These are phyloP conservation scores for Starmerella bombicola DNA, from an alignment of 805 yeast species.

Conservation along the genomic window DNA sequence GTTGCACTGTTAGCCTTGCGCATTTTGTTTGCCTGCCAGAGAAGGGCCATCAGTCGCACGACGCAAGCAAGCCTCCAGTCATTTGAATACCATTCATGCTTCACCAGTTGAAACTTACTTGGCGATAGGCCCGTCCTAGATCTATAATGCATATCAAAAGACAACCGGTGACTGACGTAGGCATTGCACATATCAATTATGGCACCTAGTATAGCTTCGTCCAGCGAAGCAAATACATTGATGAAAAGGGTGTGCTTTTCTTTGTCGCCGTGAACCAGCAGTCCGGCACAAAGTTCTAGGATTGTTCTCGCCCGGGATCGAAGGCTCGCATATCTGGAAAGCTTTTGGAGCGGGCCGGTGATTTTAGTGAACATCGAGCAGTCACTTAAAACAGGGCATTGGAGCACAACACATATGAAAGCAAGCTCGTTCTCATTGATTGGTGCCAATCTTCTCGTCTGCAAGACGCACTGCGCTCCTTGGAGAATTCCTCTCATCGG, in stretches of 20 bases:
- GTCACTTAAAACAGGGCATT: slow-evolving; percentile 22
- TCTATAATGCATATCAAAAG: slow-evolving; percentile 28
- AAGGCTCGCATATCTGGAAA: slow-evolving; percentile 22
- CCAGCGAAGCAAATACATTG: slow-evolving; percentile 31
- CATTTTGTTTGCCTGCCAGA: slow-evolving; percentile 40
- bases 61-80: slow-evolving; percentile 76
- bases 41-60: slow-evolving; percentile 43
- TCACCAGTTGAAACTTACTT: slow-evolving; percentile 13
- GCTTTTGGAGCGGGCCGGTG: slow-evolving; percentile 25
- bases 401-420: slow-evolving; percentile 20
- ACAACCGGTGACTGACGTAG: slow-evolving; percentile 65
- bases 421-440: slow-evolving; percentile 16
- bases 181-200: slow-evolving; percentile 61
- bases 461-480: slow-evolving; percentile 23
- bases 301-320: slow-evolving; percentile 46
- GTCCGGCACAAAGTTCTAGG: slow-evolving; percentile 55
- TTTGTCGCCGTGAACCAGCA: slow-evolving; percentile 34
- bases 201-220: slow-evolving; percentile 34
- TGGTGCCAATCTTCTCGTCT: slow-evolving; percentile 17
- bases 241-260: neutral
- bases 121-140: slow-evolving; percentile 13
- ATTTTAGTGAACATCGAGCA: slow-evolving; percentile 26
- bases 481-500: slow-evolving; percentile 25
- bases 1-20: neutral
- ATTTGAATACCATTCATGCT: slow-evolving; percentile 49